Base-by-base conservation (phyloP, 345 rosid species). In the Kandelia obovata region DNA sequence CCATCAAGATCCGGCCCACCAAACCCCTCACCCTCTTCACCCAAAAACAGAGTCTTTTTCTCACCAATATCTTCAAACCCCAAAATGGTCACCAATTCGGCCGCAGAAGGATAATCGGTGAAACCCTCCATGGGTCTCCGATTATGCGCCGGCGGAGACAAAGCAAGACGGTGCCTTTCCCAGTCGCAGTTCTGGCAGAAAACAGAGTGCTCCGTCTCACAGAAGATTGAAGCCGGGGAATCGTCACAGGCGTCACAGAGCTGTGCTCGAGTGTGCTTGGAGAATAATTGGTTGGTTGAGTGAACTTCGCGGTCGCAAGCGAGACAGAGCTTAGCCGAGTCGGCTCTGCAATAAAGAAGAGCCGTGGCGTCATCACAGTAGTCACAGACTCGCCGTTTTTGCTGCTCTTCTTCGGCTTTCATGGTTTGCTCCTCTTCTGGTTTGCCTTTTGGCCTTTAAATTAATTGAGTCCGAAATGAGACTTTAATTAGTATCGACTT, bases 151-250 rank as follows among this genome's bases (percentile, higher is more conserved):
- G 74, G 61, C 59, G 66, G 5, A 9, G 46, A 61, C 6, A 25
- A 52, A 39, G 71, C 61, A 19, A 61, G 73, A 26, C 59, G 56
- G 86, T 88, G 99, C 31, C 39, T 77, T 68, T 90, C 87, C 97
- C 92, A 95, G 71, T 95, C 97, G 69, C 99, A 95, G 73, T 82
- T 86, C n/a, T 87, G 87, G 83, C 99, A 95, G 7, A 92, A 74
- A 47, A 84, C 91, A 30, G 82, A 86, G 9, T 77, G 85, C 70
- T 95, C 92, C 0, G 91, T 78, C 53, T 87, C 91, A 80, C 99
- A 95, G 84, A 88, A 90, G 77, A 95, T 69, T 9, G 97, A 85
- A 58, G 91, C 90, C 57, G 94, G 81, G 70, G 94, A 74, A 21
- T 80, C 58, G 59, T 85, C 75, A 69, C 99, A 95, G 35, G 75